A percentile compares a stretch with the other conserved stretches of the same genome.
phyloP scores from a whole-genome alignment of 257 asterid genomes.

The Verbena officinalis region DNA sequence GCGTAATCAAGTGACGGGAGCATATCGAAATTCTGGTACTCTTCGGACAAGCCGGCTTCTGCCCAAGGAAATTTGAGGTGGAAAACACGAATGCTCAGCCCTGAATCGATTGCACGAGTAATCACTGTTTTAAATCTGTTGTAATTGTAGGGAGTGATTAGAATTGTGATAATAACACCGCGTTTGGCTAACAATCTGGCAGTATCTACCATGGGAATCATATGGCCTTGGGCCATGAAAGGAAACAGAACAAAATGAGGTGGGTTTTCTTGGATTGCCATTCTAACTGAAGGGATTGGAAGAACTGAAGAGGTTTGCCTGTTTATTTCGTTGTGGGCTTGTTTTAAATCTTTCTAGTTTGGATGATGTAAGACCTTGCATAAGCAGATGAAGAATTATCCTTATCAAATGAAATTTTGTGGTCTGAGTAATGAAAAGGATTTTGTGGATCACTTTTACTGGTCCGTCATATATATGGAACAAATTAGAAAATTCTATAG shows the following conservation, averaged over 20 bases:
- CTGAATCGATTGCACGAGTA: conserved; percentile 39
- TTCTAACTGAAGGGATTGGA: neutral
- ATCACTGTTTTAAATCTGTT: conserved; percentile 34
- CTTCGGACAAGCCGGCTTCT: conserved; percentile 46
- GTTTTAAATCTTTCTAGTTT: no score
- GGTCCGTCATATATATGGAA: neutral
- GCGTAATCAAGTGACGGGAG: conserved; percentile 17
- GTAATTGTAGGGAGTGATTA: conserved; percentile 44
- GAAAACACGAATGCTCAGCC: conserved; percentile 32
- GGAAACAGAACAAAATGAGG: conserved; percentile 64
- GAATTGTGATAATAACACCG: conserved; percentile 41
- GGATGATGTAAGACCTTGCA: conserved; percentile 35
- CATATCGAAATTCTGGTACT: conserved; percentile 42
- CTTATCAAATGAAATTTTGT: no score
- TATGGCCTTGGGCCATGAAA: conserved; percentile 64
- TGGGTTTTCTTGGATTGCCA: conserved; percentile 24
- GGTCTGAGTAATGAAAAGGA: no score
- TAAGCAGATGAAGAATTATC: conserved; percentile 8
- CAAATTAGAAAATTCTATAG: neutral
- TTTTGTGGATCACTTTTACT: neutral
- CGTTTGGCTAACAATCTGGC: conserved; percentile 48
- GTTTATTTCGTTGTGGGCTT: no score
- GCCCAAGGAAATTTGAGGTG: conserved; percentile 35
- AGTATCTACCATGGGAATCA: conserved; percentile 63
- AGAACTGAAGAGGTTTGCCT: neutral